Percentiles rank a stretch among this genome's conserved stretches.
Evolutionary conservation across 495 filamentous ascomycete species (phyloP).

Genomic region (Aspergillus diversus): DNA sequence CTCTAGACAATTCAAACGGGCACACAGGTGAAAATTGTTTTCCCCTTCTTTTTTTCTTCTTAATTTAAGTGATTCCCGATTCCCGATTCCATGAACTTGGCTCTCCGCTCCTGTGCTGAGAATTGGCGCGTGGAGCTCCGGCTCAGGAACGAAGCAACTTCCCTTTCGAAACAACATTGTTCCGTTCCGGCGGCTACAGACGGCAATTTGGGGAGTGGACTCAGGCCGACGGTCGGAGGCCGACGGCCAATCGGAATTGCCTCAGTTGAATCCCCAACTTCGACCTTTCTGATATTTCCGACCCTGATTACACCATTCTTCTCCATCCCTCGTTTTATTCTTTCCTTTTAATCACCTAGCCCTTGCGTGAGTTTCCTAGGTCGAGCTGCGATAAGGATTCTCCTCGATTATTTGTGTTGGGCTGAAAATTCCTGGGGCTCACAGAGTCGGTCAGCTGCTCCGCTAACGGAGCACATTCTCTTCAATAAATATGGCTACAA

Average conservation of each 20-base stretch:
- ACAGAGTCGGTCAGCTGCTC: constrained; percentile 11
- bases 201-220: constrained; percentile 15
- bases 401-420: too few species aligned
- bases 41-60: not conserved
- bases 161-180: constrained; percentile 16
- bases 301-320: not conserved
- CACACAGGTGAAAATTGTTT: not conserved
- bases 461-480: constrained; percentile 22
- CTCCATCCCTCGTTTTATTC: not conserved
- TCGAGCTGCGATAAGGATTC: too few species aligned
- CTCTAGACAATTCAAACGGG: not conserved
- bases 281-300: constrained; percentile 8
- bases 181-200: constrained; percentile 27
- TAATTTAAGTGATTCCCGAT: not conserved
- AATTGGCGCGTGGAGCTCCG: constrained; percentile 16
- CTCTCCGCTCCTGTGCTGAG: too few species aligned
- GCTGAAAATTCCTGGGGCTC: not conserved
- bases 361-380: not conserved
- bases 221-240: constrained; percentile 20
- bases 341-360: not conserved
- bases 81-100: too few species aligned
- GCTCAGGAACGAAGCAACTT: not conserved
- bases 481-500: constrained; percentile 51
- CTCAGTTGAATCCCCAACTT: constrained; percentile 5
- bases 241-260: constrained; percentile 14